A percentile compares a stretch with the other conserved stretches of the same genome.
These are phyloP conservation scores for Linderniella brevidens DNA, from an alignment of 257 asterid species.

Conservation along the genomic window DNA sequence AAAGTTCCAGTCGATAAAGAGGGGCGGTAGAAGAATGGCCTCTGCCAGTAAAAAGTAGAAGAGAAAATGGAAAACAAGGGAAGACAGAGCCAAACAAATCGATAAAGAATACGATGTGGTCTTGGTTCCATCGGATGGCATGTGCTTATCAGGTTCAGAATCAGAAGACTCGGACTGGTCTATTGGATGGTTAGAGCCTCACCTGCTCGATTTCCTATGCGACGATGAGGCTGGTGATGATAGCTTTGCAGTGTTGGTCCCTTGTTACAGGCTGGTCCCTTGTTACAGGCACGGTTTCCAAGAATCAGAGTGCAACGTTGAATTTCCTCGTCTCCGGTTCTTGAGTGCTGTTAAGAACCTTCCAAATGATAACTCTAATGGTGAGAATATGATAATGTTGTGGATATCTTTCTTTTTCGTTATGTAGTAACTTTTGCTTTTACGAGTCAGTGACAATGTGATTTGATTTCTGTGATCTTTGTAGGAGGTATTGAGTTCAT, in stretches of 20 bases:
- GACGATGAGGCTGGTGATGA: constrained; percentile 51
- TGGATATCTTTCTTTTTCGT: too few relatives aligned
- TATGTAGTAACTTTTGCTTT: too few relatives aligned
- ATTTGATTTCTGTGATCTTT: too few relatives aligned
- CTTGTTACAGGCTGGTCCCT: constrained; percentile 85
- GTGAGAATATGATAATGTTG: too few relatives aligned
- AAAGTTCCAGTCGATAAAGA: constrained; percentile 36
- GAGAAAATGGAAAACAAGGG: constrained; percentile 84
- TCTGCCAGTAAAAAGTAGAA: constrained; percentile 33
- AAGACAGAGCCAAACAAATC: too few relatives aligned
- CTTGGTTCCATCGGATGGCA: constrained; percentile 86
- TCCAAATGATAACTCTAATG: too few relatives aligned
- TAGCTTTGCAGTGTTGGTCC: constrained; percentile 89
- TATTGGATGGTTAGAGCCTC: constrained; percentile 93
- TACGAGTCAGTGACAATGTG: too few relatives aligned
- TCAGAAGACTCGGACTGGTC: constrained; percentile 96
- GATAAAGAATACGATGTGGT: constrained; percentile 72
- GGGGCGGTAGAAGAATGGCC: constrained; percentile 20
- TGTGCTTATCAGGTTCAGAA: constrained; percentile 71
- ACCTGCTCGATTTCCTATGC: constrained; percentile 59
- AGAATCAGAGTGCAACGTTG: too few relatives aligned
- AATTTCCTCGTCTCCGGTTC: too few relatives aligned
- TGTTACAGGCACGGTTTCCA: constrained; percentile 45
- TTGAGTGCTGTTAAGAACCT: too few relatives aligned
- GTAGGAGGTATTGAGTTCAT: too few relatives aligned